phyloP scores from a whole-genome alignment of 2,329 filamentous ascomycete genomes.

The Knoxdaviesia capensis region DNA sequence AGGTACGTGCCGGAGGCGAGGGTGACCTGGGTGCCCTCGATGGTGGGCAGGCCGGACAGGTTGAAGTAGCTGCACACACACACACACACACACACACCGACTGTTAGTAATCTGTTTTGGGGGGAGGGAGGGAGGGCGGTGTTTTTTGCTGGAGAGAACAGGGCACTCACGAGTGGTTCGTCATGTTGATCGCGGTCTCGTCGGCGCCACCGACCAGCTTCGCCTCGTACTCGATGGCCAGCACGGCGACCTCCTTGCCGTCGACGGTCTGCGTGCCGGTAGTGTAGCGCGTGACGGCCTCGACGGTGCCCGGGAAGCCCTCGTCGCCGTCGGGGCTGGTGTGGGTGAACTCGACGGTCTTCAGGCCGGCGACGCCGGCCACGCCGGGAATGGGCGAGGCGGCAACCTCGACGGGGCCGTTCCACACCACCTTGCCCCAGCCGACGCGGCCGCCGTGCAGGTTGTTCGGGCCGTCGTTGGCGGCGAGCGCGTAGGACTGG shows the following conservation, averaged over 20 bases:
- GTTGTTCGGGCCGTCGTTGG: conserved; percentile 61
- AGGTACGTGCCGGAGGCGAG: conserved; percentile 47
- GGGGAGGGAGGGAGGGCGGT: conserved; percentile 4
- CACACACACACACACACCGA: too few relatives aligned
- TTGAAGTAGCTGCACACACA: conserved; percentile 46
- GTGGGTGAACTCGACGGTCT: conserved; percentile 41
- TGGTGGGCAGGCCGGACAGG: conserved; percentile 29
- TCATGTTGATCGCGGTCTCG: conserved; percentile 86
- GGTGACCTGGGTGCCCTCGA: conserved; percentile 43
- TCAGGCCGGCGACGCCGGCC: conserved; percentile 33
- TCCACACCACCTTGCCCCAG: conserved; percentile 66
- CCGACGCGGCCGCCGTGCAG: conserved; percentile 54
- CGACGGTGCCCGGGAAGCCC: conserved; percentile 72
- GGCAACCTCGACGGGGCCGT: conserved; percentile 47
- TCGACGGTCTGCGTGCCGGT: conserved; percentile 43
- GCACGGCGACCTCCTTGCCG: conserved; percentile 44
- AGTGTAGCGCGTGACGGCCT: conserved; percentile 60
- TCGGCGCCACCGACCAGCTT: conserved; percentile 58
- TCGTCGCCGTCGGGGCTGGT: conserved; percentile 66
- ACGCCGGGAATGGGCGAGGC: conserved; percentile 26
- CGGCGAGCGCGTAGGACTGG: conserved; percentile 45
- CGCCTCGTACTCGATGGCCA: conserved; percentile 81
- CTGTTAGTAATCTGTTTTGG: not conserved
- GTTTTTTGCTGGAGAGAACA: too few relatives aligned
- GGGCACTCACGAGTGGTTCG: conserved; percentile 53